Evolutionary conservation across 352 stramenopile species (phyloP), one percentile per base, ranked within the genome.

Genomic region (Phytopythium litorale): DNA sequence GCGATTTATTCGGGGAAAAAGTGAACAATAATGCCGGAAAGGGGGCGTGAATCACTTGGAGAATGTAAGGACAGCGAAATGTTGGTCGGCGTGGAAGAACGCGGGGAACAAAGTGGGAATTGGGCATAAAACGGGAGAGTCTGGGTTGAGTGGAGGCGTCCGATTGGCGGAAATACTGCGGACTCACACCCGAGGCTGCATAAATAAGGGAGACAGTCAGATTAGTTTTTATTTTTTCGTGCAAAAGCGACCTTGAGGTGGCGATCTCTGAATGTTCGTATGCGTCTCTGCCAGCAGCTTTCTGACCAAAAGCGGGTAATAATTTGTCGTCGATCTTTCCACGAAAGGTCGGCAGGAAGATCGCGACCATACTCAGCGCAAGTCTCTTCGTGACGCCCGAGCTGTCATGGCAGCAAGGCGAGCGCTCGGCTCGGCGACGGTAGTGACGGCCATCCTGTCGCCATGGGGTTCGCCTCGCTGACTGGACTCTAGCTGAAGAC

Each of bases 281-380:
- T 32, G 28, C 28, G 28, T 32, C 28, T 32, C 28, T 32, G 28
- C 28, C 28, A 32, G 28, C 28, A 7, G 28, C 4, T n/a, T 45
- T 13, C 38, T n/a, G 28, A 32, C 16, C 15, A 45, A 45, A 45
- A 45, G 19, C 25, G 25, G 25, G 25, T 28, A 3, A 3, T 45
- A 21, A 45, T 25, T 9, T 15, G 7, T 25, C 7, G 42, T 11
- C 46, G 46, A 54, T 25, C 28, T 38, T 54, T 54, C 48, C 48
- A 18, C 48, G 48, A 54, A 54, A 37, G 48, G 48, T 54, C 25
- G 48, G 45, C 21, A 49, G 16, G 46, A 52, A 35, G 46, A 52
- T 35, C 46, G 46, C 46, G 42, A 16, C 1, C 35, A 15, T 2
- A 40, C 9, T 40, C 35, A 0, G 8, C 35, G 35, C 35, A 40